These are phyloP conservation scores for Pseudopyrenochaeta lycopersici DNA, from an alignment of 2,329 filamentous ascomycete genomes.

Conservation along the genomic window DNA sequence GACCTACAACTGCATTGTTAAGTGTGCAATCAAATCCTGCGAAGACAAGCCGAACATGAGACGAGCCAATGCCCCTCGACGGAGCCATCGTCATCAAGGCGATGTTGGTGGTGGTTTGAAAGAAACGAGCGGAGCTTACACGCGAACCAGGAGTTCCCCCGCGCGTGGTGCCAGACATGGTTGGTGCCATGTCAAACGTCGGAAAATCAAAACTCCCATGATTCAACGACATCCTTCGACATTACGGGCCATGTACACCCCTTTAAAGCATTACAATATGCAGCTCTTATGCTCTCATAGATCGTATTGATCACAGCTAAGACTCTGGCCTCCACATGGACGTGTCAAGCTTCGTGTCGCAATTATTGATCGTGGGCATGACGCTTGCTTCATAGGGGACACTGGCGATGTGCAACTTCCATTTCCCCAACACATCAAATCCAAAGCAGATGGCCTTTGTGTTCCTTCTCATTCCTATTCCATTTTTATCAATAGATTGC, in stretches of 20 bases:
- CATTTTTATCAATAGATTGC: no score
- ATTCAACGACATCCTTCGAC: slow-evolving; percentile 3
- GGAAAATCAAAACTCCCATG: slow-evolving; percentile 10
- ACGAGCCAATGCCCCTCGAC: slow-evolving; percentile 18
- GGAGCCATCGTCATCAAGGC: slow-evolving; percentile 22
- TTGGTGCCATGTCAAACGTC: not conserved
- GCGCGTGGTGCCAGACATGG: slow-evolving; percentile 2
- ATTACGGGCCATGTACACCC: not conserved
- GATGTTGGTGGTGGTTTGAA: slow-evolving; percentile 8
- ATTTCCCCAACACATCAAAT: not conserved
- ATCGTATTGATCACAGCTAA: not conserved
- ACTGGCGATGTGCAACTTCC: not conserved
- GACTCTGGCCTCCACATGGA: not conserved
- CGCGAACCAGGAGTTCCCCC: slow-evolving; percentile 3
- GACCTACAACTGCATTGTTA: not conserved
- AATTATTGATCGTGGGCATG: not conserved
- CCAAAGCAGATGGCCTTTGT: no score
- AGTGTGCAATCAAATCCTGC: not conserved
- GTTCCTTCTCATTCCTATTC: no score
- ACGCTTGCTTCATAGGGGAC: not conserved
- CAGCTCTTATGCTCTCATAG: not conserved
- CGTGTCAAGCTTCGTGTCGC: not conserved
- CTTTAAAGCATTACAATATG: not conserved
- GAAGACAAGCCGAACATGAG: not conserved
- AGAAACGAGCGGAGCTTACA: not conserved